Conservation (phyloP, 2,329 filamentous ascomycete genomes). For the Cladorrhinum sp. region DNA sequence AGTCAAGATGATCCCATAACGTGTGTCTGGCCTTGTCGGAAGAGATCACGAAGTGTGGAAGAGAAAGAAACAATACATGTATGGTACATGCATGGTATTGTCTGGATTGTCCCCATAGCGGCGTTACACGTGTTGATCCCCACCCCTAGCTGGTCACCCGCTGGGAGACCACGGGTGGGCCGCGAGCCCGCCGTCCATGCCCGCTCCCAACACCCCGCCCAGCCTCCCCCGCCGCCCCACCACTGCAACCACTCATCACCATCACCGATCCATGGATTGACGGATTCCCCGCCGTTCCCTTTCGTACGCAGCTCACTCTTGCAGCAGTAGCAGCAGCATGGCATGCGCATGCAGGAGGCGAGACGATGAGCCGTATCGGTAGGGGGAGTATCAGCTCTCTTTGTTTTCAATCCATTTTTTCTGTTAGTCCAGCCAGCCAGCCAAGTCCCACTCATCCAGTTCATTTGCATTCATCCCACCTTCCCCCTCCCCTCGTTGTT, state of each 20-base stretch:
- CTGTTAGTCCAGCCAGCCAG: background rate
- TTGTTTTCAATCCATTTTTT: background rate
- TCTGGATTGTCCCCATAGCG: conserved; percentile 16
- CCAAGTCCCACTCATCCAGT: background rate
- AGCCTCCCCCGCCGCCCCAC: background rate
- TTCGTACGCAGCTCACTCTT: conserved; percentile 1
- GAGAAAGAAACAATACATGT: conserved; percentile 2
- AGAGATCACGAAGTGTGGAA: background rate
- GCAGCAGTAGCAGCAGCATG: background rate
- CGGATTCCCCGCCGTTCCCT: background rate
- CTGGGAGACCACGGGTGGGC: background rate
- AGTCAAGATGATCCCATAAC: too few relatives aligned
- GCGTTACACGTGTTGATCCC: conserved; percentile 26
- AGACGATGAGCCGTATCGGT: background rate
- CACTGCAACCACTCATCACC: background rate
- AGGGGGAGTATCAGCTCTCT: background rate
- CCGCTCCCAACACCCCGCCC: conserved; percentile 8
- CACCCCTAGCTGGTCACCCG: conserved; percentile 6
- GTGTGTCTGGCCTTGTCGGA: background rate
- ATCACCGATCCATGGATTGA: conserved; percentile 1
- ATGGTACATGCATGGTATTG: conserved; percentile 14
- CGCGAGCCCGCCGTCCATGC: conserved; percentile 3
- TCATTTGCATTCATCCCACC: background rate
- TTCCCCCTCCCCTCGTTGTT: background rate
- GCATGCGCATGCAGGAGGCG: conserved; percentile 4